These are phyloP conservation scores for Sclerotinia spermophila DNA, from an alignment of 2,329 filamentous ascomycete genomes.

Conservation along the genomic window DNA sequence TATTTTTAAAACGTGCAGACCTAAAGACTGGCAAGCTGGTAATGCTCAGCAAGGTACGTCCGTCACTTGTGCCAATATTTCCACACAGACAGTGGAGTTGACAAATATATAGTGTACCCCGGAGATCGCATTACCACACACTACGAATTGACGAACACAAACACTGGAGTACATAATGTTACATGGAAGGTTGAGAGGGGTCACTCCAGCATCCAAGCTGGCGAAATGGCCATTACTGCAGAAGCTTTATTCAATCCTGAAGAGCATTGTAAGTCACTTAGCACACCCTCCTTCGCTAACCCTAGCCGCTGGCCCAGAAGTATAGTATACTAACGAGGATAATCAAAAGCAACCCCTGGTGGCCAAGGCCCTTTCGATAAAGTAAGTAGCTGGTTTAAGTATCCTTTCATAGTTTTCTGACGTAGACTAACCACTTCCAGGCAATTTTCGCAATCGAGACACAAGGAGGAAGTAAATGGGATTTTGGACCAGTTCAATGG, in stretches of 20 bases:
- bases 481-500: conserved; percentile 9
- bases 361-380: neutral
- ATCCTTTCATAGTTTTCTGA: too few species aligned
- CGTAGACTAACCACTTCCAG: neutral
- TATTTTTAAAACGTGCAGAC: neutral
- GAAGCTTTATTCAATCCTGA: neutral
- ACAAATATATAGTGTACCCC: neutral
- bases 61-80: neutral
- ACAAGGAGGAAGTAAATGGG: neutral
- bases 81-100: neutral
- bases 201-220: neutral
- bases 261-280: neutral
- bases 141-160: neutral
- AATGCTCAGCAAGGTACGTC: neutral
- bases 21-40: neutral
- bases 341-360: neutral
- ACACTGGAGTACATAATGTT: neutral
- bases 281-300: neutral
- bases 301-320: too few species aligned
- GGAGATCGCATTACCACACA: neutral
- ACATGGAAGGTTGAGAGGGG: neutral
- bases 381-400: neutral
- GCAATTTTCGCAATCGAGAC: conserved; percentile 2
- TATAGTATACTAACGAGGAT: neutral
- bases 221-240: neutral